Conservation (phyloP, 2,329 filamentous ascomycete species). For the Xenosphaeropsis pyriputrescens region DNA sequence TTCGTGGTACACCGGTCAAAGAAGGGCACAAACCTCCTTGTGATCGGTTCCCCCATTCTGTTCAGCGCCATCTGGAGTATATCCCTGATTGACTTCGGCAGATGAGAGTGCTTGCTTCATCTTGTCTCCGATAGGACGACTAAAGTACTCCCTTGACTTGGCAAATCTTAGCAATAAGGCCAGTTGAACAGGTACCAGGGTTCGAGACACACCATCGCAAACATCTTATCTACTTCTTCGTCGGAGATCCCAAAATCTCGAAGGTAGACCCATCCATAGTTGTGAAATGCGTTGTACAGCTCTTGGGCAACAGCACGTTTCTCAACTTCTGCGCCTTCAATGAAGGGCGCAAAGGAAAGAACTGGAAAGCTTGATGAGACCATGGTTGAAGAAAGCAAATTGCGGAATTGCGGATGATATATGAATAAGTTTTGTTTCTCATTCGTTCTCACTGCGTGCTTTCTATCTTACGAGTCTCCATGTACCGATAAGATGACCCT, state of each 20-base stretch:
- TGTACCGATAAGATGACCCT: too few relatives aligned
- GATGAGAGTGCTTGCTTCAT: conserved; percentile 1
- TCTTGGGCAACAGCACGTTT: conserved; percentile 1
- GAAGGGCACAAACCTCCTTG: conserved; percentile 1
- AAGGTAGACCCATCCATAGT: conserved; percentile 2
- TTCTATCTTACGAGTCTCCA: too few relatives aligned
- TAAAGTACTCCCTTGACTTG: conserved; percentile 2
- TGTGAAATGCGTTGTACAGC: conserved; percentile 3
- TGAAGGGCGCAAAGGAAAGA: conserved; percentile 1
- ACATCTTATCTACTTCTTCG: conserved; percentile 2
- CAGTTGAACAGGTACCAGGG: not conserved
- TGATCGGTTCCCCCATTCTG: conserved; percentile 2
- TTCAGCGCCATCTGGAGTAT: conserved; percentile 3
- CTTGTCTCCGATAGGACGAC: conserved; percentile 1
- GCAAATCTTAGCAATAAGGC: not conserved
- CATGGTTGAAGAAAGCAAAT: not conserved
- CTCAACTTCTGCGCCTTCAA: not conserved
- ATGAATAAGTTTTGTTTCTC: too few relatives aligned
- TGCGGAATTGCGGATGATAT: not conserved
- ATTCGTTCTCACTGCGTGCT: too few relatives aligned
- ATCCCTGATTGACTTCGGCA: conserved; percentile 2
- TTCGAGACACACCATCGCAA: not conserved
- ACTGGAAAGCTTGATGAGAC: conserved; percentile 1
- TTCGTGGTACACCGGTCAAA: not conserved
- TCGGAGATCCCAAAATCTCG: conserved; percentile 1